Conservation (phyloP, 2,329 filamentous ascomycete genomes). For the Lachnellula suecica region DNA sequence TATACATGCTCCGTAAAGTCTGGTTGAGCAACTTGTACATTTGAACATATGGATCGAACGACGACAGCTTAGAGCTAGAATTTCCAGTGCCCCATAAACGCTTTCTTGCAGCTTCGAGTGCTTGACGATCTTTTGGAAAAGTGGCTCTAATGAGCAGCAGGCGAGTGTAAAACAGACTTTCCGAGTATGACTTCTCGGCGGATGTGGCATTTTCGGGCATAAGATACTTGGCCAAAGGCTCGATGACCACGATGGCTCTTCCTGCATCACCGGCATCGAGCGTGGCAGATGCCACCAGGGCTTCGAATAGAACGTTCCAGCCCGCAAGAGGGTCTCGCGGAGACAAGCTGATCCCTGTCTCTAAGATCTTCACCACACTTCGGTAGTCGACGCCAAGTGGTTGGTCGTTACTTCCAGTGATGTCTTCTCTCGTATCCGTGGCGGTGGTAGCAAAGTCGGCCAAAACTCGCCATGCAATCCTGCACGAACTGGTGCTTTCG, state of each 20-base stretch:
- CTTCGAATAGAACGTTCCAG: constrained; percentile 54
- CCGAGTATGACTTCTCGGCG: constrained; percentile 7
- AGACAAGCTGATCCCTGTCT: constrained; percentile 52
- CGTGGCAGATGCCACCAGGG: constrained; percentile 55
- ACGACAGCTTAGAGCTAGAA: constrained; percentile 38
- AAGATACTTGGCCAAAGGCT: constrained; percentile 64
- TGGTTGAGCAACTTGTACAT: constrained; percentile 61
- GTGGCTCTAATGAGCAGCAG: constrained; percentile 37
- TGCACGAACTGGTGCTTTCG: constrained; percentile 27
- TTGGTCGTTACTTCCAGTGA: constrained; percentile 39
- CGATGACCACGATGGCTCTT: constrained; percentile 64
- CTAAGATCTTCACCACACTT: constrained; percentile 65
- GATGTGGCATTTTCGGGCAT: constrained; percentile 36
- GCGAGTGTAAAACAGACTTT: constrained; percentile 32
- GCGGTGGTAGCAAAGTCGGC: constrained; percentile 27
- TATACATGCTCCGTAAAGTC: constrained; percentile 52
- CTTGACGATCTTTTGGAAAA: constrained; percentile 59
- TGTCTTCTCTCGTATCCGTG: constrained; percentile 14
- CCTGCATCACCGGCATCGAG: constrained; percentile 67
- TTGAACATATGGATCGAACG: constrained; percentile 63
- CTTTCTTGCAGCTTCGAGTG: constrained; percentile 63
- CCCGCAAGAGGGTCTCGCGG: constrained; percentile 26
- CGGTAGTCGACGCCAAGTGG: constrained; percentile 68
- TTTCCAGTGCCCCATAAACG: constrained; percentile 62
- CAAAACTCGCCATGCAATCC: constrained; percentile 28